Evolutionary conservation across 108 stramenopile species (phyloP).

Genomic region (Fragilaria crotonensis): DNA sequence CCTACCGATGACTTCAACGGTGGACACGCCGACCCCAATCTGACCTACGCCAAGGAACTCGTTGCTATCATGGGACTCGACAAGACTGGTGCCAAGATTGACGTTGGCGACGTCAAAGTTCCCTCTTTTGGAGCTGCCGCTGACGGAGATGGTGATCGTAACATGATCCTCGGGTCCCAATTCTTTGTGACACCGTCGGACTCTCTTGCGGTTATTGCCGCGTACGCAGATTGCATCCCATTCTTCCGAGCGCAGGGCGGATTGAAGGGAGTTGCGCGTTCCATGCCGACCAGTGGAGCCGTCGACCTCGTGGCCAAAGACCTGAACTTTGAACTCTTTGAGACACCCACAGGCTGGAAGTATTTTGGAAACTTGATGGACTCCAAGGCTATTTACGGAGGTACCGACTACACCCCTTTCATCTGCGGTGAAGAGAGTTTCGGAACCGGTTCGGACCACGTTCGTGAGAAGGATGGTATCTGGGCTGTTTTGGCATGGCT

Average conservation of each 20-base stretch:
- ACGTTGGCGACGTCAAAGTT: slow-evolving; percentile 48
- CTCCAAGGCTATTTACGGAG: slow-evolving; percentile 85
- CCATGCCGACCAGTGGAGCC: slow-evolving; percentile 99
- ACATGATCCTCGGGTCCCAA: slow-evolving; percentile 98
- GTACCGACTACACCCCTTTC: slow-evolving; percentile 96
- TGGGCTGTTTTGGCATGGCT: slow-evolving; percentile 99
- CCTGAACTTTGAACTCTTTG: slow-evolving; percentile 89
- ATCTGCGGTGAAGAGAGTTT: slow-evolving; percentile 99
- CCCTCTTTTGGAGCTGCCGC: slow-evolving; percentile 98
- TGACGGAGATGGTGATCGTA: slow-evolving; percentile 99
- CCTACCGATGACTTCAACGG: slow-evolving; percentile 98
- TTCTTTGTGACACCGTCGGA: slow-evolving; percentile 99
- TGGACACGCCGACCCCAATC: slow-evolving; percentile 99
- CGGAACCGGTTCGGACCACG: slow-evolving; percentile 97
- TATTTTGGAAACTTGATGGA: slow-evolving; percentile 99
- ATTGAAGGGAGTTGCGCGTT: slow-evolving; percentile 94
- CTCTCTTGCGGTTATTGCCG: slow-evolving; percentile 96
- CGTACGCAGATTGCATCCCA: slow-evolving; percentile 93
- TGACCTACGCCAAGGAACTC: slow-evolving; percentile 99
- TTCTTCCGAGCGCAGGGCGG: slow-evolving; percentile 96
- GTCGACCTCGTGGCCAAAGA: slow-evolving; percentile 97
- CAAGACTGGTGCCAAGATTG: slow-evolving; percentile 72
- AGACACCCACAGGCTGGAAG: slow-evolving; percentile 99
- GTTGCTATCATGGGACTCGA: slow-evolving; percentile 90
- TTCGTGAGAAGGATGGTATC: slow-evolving; percentile 99